phyloP scores from a whole-genome alignment of 2,329 filamentous ascomycete species.

The Alternaria incomplexa region DNA sequence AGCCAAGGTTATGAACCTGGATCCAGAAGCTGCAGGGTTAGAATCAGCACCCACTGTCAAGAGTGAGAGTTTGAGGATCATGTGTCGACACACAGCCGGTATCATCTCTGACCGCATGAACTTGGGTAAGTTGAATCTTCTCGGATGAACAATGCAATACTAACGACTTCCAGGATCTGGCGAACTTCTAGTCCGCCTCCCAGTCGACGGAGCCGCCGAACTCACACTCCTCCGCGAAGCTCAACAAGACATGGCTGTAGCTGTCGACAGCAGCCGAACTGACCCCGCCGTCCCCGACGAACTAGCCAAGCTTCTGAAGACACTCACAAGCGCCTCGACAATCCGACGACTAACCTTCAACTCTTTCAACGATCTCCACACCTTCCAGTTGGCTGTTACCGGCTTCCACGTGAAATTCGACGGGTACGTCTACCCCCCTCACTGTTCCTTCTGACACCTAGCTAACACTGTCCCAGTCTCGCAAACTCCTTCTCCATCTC shows the following conservation, averaged over 20 bases:
- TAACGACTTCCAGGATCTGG: constrained; percentile 43
- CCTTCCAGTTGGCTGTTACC: constrained; percentile 79
- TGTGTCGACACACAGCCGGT: constrained; percentile 77
- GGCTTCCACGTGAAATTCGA: constrained; percentile 70
- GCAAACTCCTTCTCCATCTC: constrained; percentile 81
- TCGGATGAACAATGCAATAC: not conserved
- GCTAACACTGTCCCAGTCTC: constrained; percentile 47
- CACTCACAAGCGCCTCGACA: constrained; percentile 64
- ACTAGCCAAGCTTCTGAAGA: constrained; percentile 68
- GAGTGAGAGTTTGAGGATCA: constrained; percentile 76
- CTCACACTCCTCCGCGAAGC: constrained; percentile 63
- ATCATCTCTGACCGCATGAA: constrained; percentile 85
- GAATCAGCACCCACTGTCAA: constrained; percentile 72
- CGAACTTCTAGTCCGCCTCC: constrained; percentile 55
- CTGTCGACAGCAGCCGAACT: constrained; percentile 60
- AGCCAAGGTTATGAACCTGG: constrained; percentile 74
- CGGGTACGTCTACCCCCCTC: constrained; percentile 24
- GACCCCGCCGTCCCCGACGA: constrained; percentile 60
- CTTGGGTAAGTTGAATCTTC: constrained; percentile 56
- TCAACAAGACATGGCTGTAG: constrained; percentile 78
- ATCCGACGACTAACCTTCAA: constrained; percentile 68
- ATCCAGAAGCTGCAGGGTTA: constrained; percentile 61
- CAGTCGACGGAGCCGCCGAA: constrained; percentile 45
- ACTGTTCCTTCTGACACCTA: not conserved
- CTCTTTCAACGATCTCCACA: constrained; percentile 67